These are phyloP conservation scores for Irpex sp. DNA, from an alignment of 1,284 basidiomycete species.

Conservation along the genomic window DNA sequence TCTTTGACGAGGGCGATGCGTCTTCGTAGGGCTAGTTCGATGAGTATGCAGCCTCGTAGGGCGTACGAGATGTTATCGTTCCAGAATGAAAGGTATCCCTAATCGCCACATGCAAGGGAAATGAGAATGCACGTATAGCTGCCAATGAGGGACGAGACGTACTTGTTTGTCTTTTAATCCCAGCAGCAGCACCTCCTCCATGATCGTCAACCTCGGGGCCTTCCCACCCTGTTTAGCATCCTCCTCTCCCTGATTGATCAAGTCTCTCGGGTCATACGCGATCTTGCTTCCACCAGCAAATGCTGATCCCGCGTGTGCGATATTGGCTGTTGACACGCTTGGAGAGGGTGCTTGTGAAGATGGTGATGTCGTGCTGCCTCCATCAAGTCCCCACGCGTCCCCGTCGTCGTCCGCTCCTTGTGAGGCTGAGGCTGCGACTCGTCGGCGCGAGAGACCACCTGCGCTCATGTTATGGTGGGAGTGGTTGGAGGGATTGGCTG, in stretches of 20 bases:
- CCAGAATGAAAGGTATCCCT: conserved; percentile 96
- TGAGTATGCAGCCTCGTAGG: conserved; percentile 89
- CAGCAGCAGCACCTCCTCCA: conserved; percentile 94
- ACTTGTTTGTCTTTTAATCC: conserved; percentile 91
- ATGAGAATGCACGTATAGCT: neutral
- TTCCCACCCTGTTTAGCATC: conserved; percentile 62
- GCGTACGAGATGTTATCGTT: conserved; percentile 99
- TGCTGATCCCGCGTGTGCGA: conserved; percentile 66
- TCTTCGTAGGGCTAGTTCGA: conserved; percentile 88
- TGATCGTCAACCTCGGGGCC: conserved; percentile 86
- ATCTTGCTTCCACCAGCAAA: conserved; percentile 83
- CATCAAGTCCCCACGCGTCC: conserved; percentile 26
- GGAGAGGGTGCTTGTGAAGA: conserved; percentile 32
- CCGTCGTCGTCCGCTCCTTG: conserved; percentile 28
- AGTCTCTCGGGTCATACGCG: conserved; percentile 92
- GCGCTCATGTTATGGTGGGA: conserved; percentile 32
- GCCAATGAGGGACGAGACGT: conserved; percentile 21
- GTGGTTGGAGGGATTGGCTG: neutral
- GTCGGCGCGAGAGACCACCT: conserved; percentile 50
- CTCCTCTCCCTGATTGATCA: conserved; percentile 71
- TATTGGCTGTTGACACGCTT: conserved; percentile 16
- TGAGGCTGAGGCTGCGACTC: conserved; percentile 39
- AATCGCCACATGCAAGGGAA: neutral
- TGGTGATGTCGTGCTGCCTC: conserved; percentile 4
- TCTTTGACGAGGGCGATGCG: conserved; percentile 88